Conservation (phyloP, 2,329 filamentous ascomycete species). For the Hortaea werneckii region DNA sequence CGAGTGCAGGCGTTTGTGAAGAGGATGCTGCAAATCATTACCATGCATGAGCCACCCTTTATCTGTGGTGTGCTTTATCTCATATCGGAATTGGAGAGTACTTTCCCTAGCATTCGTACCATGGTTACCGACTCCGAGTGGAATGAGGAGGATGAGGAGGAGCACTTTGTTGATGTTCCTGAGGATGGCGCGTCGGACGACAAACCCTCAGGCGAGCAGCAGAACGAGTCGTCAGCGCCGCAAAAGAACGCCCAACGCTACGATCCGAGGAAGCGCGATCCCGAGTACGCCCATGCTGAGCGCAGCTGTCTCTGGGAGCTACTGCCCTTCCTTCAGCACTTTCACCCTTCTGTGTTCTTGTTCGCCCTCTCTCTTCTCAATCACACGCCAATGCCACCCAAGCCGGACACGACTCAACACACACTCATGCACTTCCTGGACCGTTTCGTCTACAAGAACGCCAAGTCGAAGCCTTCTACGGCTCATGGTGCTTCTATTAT, state of each 20-base stretch:
- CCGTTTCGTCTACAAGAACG: slow-evolving; percentile 94
- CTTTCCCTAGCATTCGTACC: slow-evolving; percentile 69
- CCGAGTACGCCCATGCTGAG: slow-evolving; percentile 87
- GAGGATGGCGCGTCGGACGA: slow-evolving; percentile 41
- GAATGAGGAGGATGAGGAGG: slow-evolving; percentile 60
- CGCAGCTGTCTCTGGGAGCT: slow-evolving; percentile 89
- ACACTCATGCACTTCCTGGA: slow-evolving; percentile 93
- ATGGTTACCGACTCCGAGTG: slow-evolving; percentile 75
- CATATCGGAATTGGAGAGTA: slow-evolving; percentile 65
- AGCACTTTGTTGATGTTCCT: slow-evolving; percentile 57
- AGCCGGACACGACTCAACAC: slow-evolving; percentile 83
- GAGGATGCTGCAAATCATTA: slow-evolving; percentile 76
- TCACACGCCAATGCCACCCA: slow-evolving; percentile 63
- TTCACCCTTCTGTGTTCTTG: slow-evolving; percentile 83
- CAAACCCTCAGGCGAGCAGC: slow-evolving; percentile 15
- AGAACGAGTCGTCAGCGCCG: slow-evolving; percentile 4
- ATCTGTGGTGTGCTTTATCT: slow-evolving; percentile 88
- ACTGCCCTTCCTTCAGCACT: slow-evolving; percentile 70
- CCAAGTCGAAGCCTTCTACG: slow-evolving; percentile 54
- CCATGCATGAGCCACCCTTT: slow-evolving; percentile 84
- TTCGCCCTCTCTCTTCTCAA: slow-evolving; percentile 65
- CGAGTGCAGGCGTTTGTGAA: slow-evolving; percentile 95
- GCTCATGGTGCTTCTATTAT: slow-evolving; percentile 81
- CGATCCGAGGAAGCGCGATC: slow-evolving; percentile 83
- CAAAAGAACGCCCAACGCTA: slow-evolving; percentile 38